Evolutionary conservation across 2,329 filamentous ascomycete species (phyloP).

Genomic region (Dryadomyces quercivorus): DNA sequence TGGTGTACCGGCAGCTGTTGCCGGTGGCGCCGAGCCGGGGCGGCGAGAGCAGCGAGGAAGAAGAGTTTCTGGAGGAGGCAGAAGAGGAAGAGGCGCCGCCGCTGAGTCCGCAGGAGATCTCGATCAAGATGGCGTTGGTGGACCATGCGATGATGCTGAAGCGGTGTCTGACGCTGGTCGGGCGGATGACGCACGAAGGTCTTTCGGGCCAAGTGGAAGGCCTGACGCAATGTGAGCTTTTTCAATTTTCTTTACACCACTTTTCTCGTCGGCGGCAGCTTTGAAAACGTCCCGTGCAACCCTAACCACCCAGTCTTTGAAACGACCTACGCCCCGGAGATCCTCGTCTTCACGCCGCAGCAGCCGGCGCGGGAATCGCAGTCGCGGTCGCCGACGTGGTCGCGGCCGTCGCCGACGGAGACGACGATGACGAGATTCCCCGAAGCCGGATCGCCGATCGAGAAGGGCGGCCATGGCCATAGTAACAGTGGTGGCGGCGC

Average conservation of each 20-base stretch:
- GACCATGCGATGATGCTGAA: slow-evolving; percentile 86
- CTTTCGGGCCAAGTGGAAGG: slow-evolving; percentile 45
- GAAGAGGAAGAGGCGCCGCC: slow-evolving; percentile 27
- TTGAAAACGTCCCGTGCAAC: too few relatives aligned
- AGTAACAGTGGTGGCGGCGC: not conserved
- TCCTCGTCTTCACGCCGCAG: slow-evolving; percentile 46
- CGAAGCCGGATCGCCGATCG: slow-evolving; percentile 21
- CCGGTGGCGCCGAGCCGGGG: slow-evolving; percentile 39
- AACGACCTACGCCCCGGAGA: slow-evolving; percentile 51
- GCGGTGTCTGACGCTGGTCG: slow-evolving; percentile 61
- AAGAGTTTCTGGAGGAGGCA: slow-evolving; percentile 28
- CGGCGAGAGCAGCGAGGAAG: slow-evolving; percentile 26
- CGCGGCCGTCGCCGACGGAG: slow-evolving; percentile 33
- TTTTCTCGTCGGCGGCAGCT: too few relatives aligned
- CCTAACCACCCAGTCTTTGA: slow-evolving; percentile 39
- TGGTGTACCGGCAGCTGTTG: slow-evolving; percentile 57
- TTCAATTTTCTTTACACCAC: not conserved
- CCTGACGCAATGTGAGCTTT: slow-evolving; percentile 49
- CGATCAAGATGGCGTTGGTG: slow-evolving; percentile 72
- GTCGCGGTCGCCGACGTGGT: slow-evolving; percentile 31
- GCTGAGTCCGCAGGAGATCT: slow-evolving; percentile 53
- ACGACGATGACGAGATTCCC: slow-evolving; percentile 16
- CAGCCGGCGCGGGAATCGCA: slow-evolving; percentile 27
- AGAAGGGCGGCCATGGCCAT: slow-evolving; percentile 19
- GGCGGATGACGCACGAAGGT: slow-evolving; percentile 47